Base-by-base conservation (phyloP, 305 asterid genomes). In the Rubia tinctorum region DNA sequence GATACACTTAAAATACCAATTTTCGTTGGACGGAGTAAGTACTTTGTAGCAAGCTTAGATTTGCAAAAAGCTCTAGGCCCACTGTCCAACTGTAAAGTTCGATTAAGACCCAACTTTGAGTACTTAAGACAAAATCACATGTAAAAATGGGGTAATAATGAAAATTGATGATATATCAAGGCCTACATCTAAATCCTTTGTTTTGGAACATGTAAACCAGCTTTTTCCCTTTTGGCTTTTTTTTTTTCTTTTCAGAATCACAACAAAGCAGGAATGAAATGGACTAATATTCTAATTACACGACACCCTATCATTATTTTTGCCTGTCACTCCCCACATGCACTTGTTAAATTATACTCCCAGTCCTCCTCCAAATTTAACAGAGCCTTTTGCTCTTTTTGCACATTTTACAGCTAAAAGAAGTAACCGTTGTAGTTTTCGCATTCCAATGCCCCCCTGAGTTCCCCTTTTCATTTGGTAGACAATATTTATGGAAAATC, bases 251-350 rank as follows among this genome's bases (percentile, higher is more conserved):
- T n/a, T 7, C 68, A 58, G 11, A 34, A 42, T 12, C 60, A 18
- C 25, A 6, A 18, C 15, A 73, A 18, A 30, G 7, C 66, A n/a
- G 49, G 64, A 18, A 17, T 25, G 64, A n/a, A 34, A 53, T 30
- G 62, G 39, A 51, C 17, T 20, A 23, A 56, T n/a, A 18, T 56
- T 20, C 34, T 42, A 75, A 25, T 59, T 73, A 58, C 74, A 45
- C 49, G 70, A 18, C 62, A n/a, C 22, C 66, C 69, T 15, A 37
- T 71, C 40, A 68, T 69, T 75, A 20, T 76, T 62, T 45, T 72
- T 70, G 58, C 18, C 79, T 69, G 56, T 68, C 61, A 62, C 69
- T 47, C 44, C 42, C 65, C 79, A 75, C 79, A 75, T 75, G 79
- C 58, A 47, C 22, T 47, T 69, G 34, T 22, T 53, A 17, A 53